Evolutionary conservation across 306 rosid species (phyloP), one percentile per base, ranked within the genome.

Genomic region (Inga oerstediana): DNA sequence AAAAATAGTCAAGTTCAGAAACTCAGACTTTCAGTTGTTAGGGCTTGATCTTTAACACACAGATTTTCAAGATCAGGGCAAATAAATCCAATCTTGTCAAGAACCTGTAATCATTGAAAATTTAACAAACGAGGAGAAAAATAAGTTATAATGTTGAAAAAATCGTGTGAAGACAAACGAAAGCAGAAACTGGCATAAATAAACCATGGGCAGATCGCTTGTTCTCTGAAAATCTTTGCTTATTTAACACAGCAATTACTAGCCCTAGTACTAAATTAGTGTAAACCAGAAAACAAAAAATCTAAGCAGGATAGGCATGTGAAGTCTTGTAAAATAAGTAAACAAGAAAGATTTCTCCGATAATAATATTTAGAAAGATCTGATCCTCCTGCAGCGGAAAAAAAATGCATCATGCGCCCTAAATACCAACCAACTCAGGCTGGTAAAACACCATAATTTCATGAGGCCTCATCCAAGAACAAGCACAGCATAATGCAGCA

Each of bases 21-120:
- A 69, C 44, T 88, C 91, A 20, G 32, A 96, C 99, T 90, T 83
- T 93, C 99, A 78, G 85, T 79, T 17, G 94, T 82, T 83, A 96
- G 89, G 67, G 93, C 84, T 85, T 90, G 97, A 87, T 96, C 99
- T 85, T 91, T 96, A 77, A 93, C 85, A 85, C 89, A 88, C 3
- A 93, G 76, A 48, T 88, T 85, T 75, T 93, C 97, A 19, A 93
- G 91, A 89, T 96, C 91, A 5, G 96, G 92, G 90, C 98, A 96
- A 82, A 86, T 93, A 87, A 92, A 84, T 84, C 96, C 88, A 54
- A 84, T 82, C 75, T 88, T 91, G 77, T 80, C 86, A 52, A 96
- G 92, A 75, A 93, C 99, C 99, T 96, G 93, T 89, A 93, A 89
- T 20, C 75, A 81, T 62, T 39, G 61, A 76, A 80, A 97, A 82